Evolutionary conservation across 768 basidiomycete genomes (phyloP).

Genomic region (Lentinula guzmanii): DNA sequence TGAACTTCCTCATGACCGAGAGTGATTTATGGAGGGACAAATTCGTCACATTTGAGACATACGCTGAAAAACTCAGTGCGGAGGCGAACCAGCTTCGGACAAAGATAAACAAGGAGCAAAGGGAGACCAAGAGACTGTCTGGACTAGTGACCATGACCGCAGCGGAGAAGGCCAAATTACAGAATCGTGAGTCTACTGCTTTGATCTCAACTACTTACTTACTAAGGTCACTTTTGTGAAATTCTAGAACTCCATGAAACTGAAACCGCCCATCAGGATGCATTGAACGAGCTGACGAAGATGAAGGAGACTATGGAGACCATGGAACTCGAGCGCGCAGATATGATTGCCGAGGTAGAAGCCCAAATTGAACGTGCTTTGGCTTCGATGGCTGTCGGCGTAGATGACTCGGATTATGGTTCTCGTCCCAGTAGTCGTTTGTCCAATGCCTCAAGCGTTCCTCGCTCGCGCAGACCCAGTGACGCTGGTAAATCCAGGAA

Average conservation of each 20-base stretch:
- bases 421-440: conserved; percentile 62
- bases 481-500: conserved; percentile 49
- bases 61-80: conserved; percentile 83
- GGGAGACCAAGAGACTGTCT: conserved; percentile 81
- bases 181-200: conserved; percentile 55
- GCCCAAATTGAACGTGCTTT: conserved; percentile 86
- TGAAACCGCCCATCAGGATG: conserved; percentile 74
- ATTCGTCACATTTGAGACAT: conserved; percentile 90
- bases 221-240: background rate
- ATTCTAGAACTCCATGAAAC: conserved; percentile 71
- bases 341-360: conserved; percentile 91
- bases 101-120: conserved; percentile 89
- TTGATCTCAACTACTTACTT: conserved; percentile 2
- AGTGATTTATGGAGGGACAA: conserved; percentile 89
- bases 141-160: conserved; percentile 73
- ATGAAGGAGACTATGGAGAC: conserved; percentile 84
- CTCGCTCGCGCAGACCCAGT: conserved; percentile 55
- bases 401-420: conserved; percentile 72
- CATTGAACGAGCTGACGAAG: conserved; percentile 69
- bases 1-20: conserved; percentile 91
- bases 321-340: conserved; percentile 83
- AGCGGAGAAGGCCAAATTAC: conserved; percentile 72
- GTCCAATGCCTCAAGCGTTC: conserved; percentile 47
- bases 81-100: conserved; percentile 81
- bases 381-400: conserved; percentile 77